A percentile compares a stretch with the other conserved stretches of the same genome.
Evolutionary conservation across 108 stramenopile species (phyloP).

Genomic region (Chaetoceros tenuissimus): DNA sequence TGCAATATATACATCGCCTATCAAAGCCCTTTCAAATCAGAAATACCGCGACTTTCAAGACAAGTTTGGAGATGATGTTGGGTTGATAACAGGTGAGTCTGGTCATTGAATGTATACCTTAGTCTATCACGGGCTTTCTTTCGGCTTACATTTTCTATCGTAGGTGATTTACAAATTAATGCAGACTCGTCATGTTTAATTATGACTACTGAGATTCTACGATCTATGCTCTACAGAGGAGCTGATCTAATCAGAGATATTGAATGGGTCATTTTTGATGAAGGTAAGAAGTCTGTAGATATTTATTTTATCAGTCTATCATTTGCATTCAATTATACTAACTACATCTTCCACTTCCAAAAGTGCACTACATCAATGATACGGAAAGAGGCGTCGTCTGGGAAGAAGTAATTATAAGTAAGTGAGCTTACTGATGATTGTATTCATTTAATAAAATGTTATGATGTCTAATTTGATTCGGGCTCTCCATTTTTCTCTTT

Average conservation of each 20-base stretch:
- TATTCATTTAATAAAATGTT: no score
- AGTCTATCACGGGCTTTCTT: slow-evolving; percentile 44
- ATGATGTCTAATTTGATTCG: no score
- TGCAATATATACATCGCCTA: slow-evolving; percentile 87
- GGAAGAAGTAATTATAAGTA: slow-evolving; percentile 96
- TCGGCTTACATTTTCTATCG: no score
- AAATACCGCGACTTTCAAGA: slow-evolving; percentile 89
- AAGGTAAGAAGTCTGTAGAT: no score
- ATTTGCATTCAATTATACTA: slow-evolving; percentile 6
- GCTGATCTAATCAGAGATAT: slow-evolving; percentile 64
- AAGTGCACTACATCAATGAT: slow-evolving; percentile 84
- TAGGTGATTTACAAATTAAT: slow-evolving; percentile 71
- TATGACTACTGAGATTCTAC: slow-evolving; percentile 93
- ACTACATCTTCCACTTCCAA: neutral
- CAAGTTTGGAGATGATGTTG: slow-evolving; percentile 78
- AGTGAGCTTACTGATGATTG: no score
- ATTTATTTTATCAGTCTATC: no score
- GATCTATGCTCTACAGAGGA: slow-evolving; percentile 87
- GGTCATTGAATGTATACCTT: slow-evolving; percentile 45
- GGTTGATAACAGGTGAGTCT: slow-evolving; percentile 89
- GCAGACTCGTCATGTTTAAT: slow-evolving; percentile 74
- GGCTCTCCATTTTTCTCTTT: no score
- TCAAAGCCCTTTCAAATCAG: slow-evolving; percentile 93
- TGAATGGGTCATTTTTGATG: slow-evolving; percentile 87
- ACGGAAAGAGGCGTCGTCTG: slow-evolving; percentile 88